phyloP scores from a whole-genome alignment of 2,329 filamentous ascomycete species.

The Raffaelea arxii region DNA sequence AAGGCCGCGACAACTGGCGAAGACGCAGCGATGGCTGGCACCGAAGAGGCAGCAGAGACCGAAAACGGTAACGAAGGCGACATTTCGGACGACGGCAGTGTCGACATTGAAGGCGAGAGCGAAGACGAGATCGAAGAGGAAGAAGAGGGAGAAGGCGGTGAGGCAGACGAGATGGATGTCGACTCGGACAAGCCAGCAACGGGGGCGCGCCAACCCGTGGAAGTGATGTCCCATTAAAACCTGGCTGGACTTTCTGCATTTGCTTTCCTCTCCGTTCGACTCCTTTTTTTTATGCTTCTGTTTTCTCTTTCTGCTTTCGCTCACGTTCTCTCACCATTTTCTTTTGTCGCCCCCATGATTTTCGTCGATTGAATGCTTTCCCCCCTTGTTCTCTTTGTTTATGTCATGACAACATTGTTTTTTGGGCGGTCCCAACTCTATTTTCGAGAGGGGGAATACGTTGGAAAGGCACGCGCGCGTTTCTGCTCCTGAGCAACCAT shows the following conservation, averaged over 20 bases:
- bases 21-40: slow-evolving; percentile 23
- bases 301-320: background rate
- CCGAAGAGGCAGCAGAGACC: slow-evolving; percentile 18
- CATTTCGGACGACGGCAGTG: slow-evolving; percentile 27
- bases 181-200: slow-evolving; percentile 19
- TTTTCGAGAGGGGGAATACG: too few species aligned
- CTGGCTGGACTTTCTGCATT: background rate
- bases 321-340: too few species aligned
- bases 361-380: too few species aligned
- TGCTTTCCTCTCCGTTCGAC: background rate
- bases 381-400: too few species aligned
- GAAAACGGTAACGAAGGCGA: slow-evolving; percentile 23
- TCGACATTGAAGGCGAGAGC: slow-evolving; percentile 28
- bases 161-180: slow-evolving; percentile 26
- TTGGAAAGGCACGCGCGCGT: too few species aligned
- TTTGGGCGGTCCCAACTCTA: too few species aligned
- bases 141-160: slow-evolving; percentile 19
- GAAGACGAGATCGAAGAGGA: slow-evolving; percentile 28
- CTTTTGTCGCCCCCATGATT: too few species aligned
- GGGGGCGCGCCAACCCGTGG: slow-evolving; percentile 13
- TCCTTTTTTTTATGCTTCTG: background rate
- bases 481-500: too few species aligned
- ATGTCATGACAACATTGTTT: too few species aligned
- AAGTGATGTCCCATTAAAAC: slow-evolving; percentile 18
- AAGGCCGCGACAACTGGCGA: slow-evolving; percentile 12